Conservation (phyloP, 2,329 filamentous ascomycete genomes). For the Pestalotiopsis sp. region DNA sequence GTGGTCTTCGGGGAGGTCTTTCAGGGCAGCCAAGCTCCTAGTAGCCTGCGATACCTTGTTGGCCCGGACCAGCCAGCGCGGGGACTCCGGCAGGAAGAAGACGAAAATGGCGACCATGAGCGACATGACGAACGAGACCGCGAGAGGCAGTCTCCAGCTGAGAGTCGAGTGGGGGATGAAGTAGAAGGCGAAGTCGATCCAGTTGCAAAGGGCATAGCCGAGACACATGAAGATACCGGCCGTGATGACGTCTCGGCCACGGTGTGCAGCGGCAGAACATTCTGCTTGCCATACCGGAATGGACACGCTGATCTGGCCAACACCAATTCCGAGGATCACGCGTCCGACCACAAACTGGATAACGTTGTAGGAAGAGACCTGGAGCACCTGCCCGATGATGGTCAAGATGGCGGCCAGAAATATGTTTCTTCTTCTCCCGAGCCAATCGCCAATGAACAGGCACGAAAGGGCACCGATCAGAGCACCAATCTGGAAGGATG, state of each 20-base stretch:
- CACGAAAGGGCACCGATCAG: conserved; percentile 38
- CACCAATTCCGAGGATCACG: conserved; percentile 40
- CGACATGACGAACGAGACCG: conserved; percentile 32
- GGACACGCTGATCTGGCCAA: conserved; percentile 41
- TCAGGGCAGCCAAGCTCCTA: conserved; percentile 31
- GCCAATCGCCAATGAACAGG: conserved; percentile 37
- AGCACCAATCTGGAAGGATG: conserved; percentile 40
- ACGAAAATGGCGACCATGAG: conserved; percentile 29
- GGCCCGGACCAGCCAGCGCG: conserved; percentile 37
- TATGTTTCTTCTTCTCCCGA: conserved; percentile 44
- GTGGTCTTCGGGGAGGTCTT: conserved; percentile 22
- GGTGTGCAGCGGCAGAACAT: conserved; percentile 40
- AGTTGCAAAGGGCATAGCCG: conserved; percentile 42
- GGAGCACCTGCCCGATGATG: conserved; percentile 44
- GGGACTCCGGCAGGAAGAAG: conserved; percentile 37
- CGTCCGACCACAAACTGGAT: conserved; percentile 45
- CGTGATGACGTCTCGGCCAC: conserved; percentile 43
- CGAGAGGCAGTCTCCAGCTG: conserved; percentile 38
- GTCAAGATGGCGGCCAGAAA: conserved; percentile 40
- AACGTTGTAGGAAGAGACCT: conserved; percentile 38
- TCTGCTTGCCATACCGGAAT: conserved; percentile 45
- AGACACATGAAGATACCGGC: conserved; percentile 39
- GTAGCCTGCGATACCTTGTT: conserved; percentile 30
- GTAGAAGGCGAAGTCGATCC: conserved; percentile 49
- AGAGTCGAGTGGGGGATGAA: conserved; percentile 26